These are phyloP conservation scores for Xylaria sp. DNA, from an alignment of 2,329 filamentous ascomycete genomes.

Conservation along the genomic window DNA sequence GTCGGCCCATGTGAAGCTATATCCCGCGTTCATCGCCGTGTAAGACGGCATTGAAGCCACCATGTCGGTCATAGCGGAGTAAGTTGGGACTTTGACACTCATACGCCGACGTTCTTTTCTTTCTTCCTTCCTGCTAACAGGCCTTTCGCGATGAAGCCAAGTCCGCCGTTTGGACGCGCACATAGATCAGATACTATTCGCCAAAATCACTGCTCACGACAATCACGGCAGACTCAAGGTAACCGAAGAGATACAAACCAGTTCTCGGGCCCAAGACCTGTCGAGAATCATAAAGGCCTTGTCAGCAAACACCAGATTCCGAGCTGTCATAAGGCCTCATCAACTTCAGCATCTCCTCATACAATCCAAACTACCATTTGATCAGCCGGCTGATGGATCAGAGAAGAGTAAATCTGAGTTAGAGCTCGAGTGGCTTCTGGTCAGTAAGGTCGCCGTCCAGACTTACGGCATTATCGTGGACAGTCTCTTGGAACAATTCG, in stretches of 20 bases:
- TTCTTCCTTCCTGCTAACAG: constrained; percentile 13
- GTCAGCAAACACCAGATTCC: constrained; percentile 62
- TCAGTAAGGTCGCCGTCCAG: constrained; percentile 89
- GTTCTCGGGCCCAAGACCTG: constrained; percentile 55
- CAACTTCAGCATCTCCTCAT: constrained; percentile 58
- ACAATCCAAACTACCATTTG: constrained; percentile 52
- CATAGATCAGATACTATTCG: constrained; percentile 57
- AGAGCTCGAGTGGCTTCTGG: constrained; percentile 84
- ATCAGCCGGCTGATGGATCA: constrained; percentile 26
- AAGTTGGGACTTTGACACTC: constrained; percentile 28
- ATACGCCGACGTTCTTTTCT: background rate
- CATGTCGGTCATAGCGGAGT: constrained; percentile 48
- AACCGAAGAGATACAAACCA: constrained; percentile 44
- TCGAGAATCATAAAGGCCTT: constrained; percentile 64
- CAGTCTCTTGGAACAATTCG: constrained; percentile 73
- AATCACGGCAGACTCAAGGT: constrained; percentile 31
- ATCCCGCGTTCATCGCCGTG: constrained; percentile 6
- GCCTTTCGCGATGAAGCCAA: constrained; percentile 34
- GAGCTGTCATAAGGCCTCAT: constrained; percentile 53
- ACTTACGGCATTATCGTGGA: constrained; percentile 76
- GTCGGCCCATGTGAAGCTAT: constrained; percentile 23
- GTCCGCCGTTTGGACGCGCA: constrained; percentile 60
- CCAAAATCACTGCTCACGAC: constrained; percentile 40
- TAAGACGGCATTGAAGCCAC: constrained; percentile 12
- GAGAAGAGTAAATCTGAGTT: constrained; percentile 53